Percentiles rank a stretch among this genome's conserved stretches.
Conservation (phyloP, 2,329 filamentous ascomycete species). For the Paecilomyces variotii region DNA sequence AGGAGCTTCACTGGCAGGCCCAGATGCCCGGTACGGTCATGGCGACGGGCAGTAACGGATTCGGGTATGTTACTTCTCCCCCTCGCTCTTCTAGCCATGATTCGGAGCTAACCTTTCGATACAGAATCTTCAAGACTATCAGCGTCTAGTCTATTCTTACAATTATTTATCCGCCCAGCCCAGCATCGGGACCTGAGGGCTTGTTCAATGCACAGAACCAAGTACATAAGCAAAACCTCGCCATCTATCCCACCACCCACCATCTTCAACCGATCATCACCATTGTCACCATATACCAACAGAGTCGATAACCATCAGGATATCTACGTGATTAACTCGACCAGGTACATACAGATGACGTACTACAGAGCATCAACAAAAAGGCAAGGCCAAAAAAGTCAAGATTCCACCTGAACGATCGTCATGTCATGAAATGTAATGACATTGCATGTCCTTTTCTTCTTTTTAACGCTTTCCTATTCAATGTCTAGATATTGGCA, state of each 20-base stretch:
- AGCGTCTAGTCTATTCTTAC: conserved; percentile 50
- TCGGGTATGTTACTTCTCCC: conserved; percentile 46
- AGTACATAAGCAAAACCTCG: background rate
- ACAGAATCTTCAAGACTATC: conserved; percentile 72
- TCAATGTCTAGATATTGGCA: background rate
- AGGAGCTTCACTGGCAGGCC: conserved; percentile 95
- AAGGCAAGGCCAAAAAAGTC: background rate
- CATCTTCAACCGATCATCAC: background rate
- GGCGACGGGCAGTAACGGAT: conserved; percentile 79
- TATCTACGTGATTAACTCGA: background rate
- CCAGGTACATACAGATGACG: too few species aligned
- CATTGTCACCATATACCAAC: background rate
- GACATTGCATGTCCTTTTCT: background rate
- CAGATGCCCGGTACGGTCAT: conserved; percentile 87
- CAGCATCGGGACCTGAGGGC: background rate
- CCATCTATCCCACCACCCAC: background rate
- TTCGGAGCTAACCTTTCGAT: background rate
- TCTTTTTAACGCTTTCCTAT: background rate
- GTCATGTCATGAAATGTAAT: background rate
- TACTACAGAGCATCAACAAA: too few species aligned
- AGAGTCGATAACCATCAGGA: background rate
- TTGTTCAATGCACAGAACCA: background rate
- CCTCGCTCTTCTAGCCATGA: background rate
- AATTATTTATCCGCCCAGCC: background rate
- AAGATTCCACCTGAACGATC: background rate